Base-by-base conservation (phyloP, 2,329 filamentous ascomycete genomes). In the Xylariaceae sp. region DNA sequence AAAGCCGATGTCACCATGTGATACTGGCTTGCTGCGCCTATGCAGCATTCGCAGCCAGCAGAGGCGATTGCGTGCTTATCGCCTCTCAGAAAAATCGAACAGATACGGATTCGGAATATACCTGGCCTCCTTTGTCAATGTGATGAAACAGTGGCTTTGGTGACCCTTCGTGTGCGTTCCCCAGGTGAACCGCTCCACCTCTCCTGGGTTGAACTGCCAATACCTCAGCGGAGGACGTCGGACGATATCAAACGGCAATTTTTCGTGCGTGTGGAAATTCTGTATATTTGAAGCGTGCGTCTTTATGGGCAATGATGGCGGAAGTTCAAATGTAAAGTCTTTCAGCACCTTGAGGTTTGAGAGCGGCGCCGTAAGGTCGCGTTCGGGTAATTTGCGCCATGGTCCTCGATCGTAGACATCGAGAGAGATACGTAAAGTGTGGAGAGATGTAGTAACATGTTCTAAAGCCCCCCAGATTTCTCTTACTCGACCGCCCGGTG, bases 331-430 rank as follows among this genome's bases (percentile, higher is more conserved):
- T 2, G 58, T 64, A 47, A 69, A 69, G 29, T 60, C 50, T 2
- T 56, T 58, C 10, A 62, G 37, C 10, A 66, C 65, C 12, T 52
- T 43, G 18, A 71, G 55, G 20, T 59, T 50, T 29, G 50, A 58
- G 2, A 70, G 55, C 14, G 61, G 54, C 2, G 49, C 50, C 3
- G 59, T 44, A 40, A 72, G 45, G 5, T 50, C 52, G 10, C 48
- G 54, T 49, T 71, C 70, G 7, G 66, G 68, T 19, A 72, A 44
- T 44, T 66, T 67, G 19, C 67, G 65, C 69, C 70, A 71, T 7
- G 65, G 66, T 0, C 68, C 65, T 7, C 64, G 61, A 52, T 71
- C 65, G 50, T 65, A 70, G 6, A 70, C 54, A 26, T 71, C 69
- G 10, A 72, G 53, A 20, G 68, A 67, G 43, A 72, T 52, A 5